Percentiles rank a stretch among this genome's conserved stretches.
phyloP scores from a whole-genome alignment of 768 basidiomycete species.

The Lanmaoa pseudosensibilis region DNA sequence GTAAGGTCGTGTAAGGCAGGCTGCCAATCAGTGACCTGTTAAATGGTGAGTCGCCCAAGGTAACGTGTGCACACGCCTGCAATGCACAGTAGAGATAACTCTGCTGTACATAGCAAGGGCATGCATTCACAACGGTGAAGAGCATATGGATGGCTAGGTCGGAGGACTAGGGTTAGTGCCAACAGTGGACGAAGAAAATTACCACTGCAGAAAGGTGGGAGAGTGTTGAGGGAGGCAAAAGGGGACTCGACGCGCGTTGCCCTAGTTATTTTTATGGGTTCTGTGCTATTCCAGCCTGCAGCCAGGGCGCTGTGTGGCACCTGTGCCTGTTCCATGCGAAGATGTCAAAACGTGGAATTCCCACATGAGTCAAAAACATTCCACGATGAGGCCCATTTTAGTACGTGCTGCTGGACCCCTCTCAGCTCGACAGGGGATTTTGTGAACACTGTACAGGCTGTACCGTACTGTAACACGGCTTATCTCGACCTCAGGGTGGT shows the following conservation, averaged over 20 bases:
- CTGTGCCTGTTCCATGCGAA: no score
- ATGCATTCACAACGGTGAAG: slow-evolving; percentile 18
- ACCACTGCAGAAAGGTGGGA: not conserved
- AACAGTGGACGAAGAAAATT: not conserved
- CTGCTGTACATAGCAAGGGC: slow-evolving; percentile 28
- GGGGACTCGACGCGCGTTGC: no score
- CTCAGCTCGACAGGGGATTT: no score
- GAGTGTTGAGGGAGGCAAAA: not conserved
- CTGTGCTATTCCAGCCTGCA: no score
- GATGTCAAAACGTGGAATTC: not conserved
- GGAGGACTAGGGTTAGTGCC: not conserved
- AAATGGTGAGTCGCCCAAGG: not conserved
- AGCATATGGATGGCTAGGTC: slow-evolving; percentile 6
- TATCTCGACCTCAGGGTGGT: no score
- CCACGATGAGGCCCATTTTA: not conserved
- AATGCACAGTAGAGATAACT: slow-evolving; percentile 26
- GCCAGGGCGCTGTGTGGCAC: no score
- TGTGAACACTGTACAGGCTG: no score
- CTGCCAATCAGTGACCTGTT: not conserved
- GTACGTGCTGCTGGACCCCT: not conserved
- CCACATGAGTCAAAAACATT: not conserved
- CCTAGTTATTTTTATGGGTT: not conserved
- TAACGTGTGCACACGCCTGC: slow-evolving; percentile 27
- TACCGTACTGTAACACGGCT: no score
- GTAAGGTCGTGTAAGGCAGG: not conserved